Conservation (phyloP, 2,329 filamentous ascomycete genomes). For the Alternaria dauci region DNA sequence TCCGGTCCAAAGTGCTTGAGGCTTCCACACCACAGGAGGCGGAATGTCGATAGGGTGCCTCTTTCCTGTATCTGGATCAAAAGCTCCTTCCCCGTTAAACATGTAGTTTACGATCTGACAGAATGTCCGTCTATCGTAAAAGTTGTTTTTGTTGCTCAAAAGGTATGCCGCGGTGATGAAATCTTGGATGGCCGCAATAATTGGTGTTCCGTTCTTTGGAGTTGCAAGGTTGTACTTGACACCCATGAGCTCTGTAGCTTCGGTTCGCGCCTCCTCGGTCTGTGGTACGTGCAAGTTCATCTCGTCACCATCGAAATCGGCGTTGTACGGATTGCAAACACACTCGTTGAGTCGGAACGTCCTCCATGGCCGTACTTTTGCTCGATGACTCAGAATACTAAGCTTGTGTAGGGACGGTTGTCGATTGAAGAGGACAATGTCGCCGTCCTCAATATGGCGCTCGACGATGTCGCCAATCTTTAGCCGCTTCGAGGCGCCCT, state of each 20-base stretch:
- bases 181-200: conserved; percentile 98
- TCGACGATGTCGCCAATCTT: conserved; percentile 89
- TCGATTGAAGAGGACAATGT: conserved; percentile 96
- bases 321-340: conserved; percentile 97
- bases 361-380: conserved; percentile 91
- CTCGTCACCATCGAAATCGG: conserved; percentile 98
- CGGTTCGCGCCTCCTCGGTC: conserved; percentile 93
- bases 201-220: conserved; percentile 96
- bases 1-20: conserved; percentile 89
- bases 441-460: conserved; percentile 91
- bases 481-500: conserved; percentile 76
- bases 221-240: conserved; percentile 96
- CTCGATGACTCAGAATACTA: conserved; percentile 95
- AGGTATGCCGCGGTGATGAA: conserved; percentile 97
- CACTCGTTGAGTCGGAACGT: conserved; percentile 98
- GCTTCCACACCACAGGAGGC: conserved; percentile 85
- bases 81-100: conserved; percentile 74
- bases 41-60: conserved; percentile 79
- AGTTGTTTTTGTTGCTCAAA: conserved; percentile 89
- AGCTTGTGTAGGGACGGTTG: conserved; percentile 98
- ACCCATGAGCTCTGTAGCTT: conserved; percentile 96
- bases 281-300: conserved; percentile 99
- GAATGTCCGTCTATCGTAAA: conserved; percentile 89
- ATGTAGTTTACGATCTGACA: conserved; percentile 92
- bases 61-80: conserved; percentile 57